phyloP scores from a whole-genome alignment of 345 rosid genomes.

The Garcia nutans region DNA sequence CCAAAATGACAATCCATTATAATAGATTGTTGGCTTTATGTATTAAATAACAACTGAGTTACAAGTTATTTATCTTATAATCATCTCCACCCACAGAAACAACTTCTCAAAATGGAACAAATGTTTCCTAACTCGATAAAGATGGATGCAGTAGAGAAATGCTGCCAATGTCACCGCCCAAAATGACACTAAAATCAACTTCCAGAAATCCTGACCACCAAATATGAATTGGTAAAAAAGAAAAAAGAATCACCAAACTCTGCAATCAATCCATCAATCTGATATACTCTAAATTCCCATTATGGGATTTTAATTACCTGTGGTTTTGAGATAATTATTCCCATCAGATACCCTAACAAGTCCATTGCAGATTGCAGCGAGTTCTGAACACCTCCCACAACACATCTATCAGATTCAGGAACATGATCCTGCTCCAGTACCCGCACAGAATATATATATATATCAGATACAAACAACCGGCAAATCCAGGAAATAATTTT shows the following conservation, averaged over 20 bases:
- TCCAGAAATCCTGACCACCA: slow-evolving; percentile 71
- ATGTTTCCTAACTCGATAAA: slow-evolving; percentile 64
- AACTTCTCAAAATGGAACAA: slow-evolving; percentile 66
- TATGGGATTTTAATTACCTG: slow-evolving; percentile 36
- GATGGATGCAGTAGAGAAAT: slow-evolving; percentile 39
- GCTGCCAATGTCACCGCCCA: slow-evolving; percentile 51
- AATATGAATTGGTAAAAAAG: not conserved
- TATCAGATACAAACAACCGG: too few relatives aligned
- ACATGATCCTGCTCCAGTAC: slow-evolving; percentile 57
- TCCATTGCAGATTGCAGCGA: slow-evolving; percentile 74
- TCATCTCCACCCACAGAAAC: not conserved
- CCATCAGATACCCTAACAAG: slow-evolving; percentile 61
- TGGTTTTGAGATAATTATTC: slow-evolving; percentile 75
- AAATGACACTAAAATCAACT: slow-evolving; percentile 61
- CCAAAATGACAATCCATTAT: too few relatives aligned
- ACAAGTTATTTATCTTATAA: too few relatives aligned
- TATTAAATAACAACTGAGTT: too few relatives aligned
- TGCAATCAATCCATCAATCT: not conserved
- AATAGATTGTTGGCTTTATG: too few relatives aligned
- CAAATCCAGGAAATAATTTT: not conserved
- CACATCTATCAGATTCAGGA: slow-evolving; percentile 73
- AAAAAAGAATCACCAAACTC: not conserved
- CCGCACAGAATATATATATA: not conserved
- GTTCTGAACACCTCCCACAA: slow-evolving; percentile 92
- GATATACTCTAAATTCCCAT: not conserved